Conservation (phyloP, 192 early-diverging fungal genomes). For the Spizellomyces punctatus region DNA sequence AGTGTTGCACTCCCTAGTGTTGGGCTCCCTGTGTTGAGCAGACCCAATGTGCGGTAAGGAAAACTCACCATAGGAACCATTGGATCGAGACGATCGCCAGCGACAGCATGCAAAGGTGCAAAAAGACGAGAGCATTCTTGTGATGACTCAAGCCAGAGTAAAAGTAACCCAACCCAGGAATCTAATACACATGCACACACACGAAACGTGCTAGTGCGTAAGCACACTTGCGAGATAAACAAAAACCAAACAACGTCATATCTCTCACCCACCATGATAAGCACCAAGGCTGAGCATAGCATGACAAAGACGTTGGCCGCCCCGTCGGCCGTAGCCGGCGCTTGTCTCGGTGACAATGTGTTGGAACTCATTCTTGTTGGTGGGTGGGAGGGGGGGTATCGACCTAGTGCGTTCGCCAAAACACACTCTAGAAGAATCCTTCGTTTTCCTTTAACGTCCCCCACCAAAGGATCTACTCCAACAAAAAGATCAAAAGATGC, state of each 20-base stretch:
- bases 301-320: conserved; percentile 79
- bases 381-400: too few species aligned
- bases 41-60: conserved; percentile 74
- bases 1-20: too few species aligned
- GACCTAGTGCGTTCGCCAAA: too few species aligned
- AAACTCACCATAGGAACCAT: conserved; percentile 30
- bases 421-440: background rate
- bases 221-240: too few species aligned
- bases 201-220: background rate
- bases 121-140: conserved; percentile 88
- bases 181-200: too few species aligned
- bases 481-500: too few species aligned
- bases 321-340: conserved; percentile 34
- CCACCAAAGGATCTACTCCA: too few species aligned
- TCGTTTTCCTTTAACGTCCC: conserved; percentile 1
- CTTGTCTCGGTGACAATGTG: background rate
- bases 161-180: conserved; percentile 83
- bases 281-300: conserved; percentile 67
- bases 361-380: too few species aligned
- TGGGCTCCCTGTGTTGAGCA: background rate
- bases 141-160: conserved; percentile 89
- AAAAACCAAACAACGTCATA: too few species aligned
- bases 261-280: conserved; percentile 62
- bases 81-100: conserved; percentile 81
- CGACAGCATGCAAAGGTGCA: conserved; percentile 76